Percentiles rank a stretch among this genome's conserved stretches.
Conservation (phyloP, 2,329 filamentous ascomycete genomes). For the Epichloe sylvatica region DNA sequence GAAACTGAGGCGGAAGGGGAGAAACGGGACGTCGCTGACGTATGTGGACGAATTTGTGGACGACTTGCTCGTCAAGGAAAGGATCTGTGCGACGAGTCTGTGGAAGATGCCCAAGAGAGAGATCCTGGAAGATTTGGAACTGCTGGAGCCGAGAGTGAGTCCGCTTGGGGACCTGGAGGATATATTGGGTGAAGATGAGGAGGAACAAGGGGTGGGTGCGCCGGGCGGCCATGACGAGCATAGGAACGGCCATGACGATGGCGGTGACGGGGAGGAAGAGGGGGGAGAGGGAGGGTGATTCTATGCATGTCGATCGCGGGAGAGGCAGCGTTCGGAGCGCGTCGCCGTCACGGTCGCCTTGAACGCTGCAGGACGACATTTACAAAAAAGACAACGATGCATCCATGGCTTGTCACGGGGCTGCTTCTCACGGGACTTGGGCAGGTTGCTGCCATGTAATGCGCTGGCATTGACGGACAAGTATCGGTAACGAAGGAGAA, state of each 20-base stretch:
- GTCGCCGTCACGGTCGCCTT: slow-evolving; percentile 9
- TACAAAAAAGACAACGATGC: background rate
- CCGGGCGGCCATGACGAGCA: slow-evolving; percentile 11
- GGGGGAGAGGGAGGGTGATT: slow-evolving; percentile 19
- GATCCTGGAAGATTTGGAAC: slow-evolving; percentile 74
- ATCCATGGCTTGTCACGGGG: background rate
- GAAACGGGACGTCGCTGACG: slow-evolving; percentile 62
- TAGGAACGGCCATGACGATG: slow-evolving; percentile 9
- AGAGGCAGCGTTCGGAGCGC: slow-evolving; percentile 12
- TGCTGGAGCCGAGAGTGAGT: slow-evolving; percentile 74
- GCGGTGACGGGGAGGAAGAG: slow-evolving; percentile 9
- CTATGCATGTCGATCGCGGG: slow-evolving; percentile 25
- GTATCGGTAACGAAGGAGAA: background rate
- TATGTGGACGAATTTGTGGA: slow-evolving; percentile 89
- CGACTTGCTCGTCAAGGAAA: slow-evolving; percentile 73
- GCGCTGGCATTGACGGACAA: background rate
- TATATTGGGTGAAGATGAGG: slow-evolving; percentile 47
- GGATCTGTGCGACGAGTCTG: slow-evolving; percentile 80
- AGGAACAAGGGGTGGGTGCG: slow-evolving; percentile 19
- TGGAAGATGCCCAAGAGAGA: slow-evolving; percentile 81
- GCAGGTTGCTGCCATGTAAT: background rate
- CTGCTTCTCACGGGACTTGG: background rate
- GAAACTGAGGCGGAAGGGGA: slow-evolving; percentile 66
- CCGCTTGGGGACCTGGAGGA: slow-evolving; percentile 68
- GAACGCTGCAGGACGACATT: background rate